Conservation (phyloP, 306 rosid genomes). For the Abrus precatorius region DNA sequence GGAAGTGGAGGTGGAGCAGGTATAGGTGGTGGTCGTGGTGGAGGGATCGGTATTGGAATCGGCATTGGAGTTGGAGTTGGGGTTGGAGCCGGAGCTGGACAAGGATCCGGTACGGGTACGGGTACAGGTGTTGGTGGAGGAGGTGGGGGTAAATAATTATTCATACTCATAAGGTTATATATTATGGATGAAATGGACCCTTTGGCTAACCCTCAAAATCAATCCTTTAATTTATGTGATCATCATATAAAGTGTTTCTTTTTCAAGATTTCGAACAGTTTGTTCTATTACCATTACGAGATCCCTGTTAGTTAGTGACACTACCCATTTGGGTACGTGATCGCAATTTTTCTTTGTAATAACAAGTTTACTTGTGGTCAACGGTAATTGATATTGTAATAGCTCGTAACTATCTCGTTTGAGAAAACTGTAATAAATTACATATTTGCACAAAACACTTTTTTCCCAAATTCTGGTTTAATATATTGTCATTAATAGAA, state of each 20-base stretch:
- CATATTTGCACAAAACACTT: neutral
- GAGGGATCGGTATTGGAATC: conserved; percentile 55
- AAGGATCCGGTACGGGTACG: conserved; percentile 46
- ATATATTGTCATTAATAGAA: no score
- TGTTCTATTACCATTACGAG: neutral
- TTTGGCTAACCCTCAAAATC: no score
- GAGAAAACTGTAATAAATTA: conserved; percentile 14
- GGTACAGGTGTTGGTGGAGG: conserved; percentile 60
- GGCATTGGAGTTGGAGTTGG: conserved; percentile 72
- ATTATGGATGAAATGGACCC: no score
- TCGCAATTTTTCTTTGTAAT: neutral
- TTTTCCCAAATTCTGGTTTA: neutral
- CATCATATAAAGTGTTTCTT: neutral
- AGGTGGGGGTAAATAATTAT: conserved; percentile 52
- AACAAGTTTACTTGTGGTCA: neutral
- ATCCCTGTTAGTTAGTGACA: neutral
- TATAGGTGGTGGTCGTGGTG: conserved; percentile 52
- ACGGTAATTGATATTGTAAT: no score
- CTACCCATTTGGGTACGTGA: neutral
- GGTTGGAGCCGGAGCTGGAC: conserved; percentile 53
- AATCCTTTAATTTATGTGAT: neutral
- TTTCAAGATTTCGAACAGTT: neutral
- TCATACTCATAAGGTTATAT: neutral
- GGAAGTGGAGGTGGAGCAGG: conserved; percentile 45
- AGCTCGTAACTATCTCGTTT: neutral